These are phyloP conservation scores for Collybiopsis luxurians DNA, from an alignment of 768 basidiomycete genomes.

Conservation along the genomic window DNA sequence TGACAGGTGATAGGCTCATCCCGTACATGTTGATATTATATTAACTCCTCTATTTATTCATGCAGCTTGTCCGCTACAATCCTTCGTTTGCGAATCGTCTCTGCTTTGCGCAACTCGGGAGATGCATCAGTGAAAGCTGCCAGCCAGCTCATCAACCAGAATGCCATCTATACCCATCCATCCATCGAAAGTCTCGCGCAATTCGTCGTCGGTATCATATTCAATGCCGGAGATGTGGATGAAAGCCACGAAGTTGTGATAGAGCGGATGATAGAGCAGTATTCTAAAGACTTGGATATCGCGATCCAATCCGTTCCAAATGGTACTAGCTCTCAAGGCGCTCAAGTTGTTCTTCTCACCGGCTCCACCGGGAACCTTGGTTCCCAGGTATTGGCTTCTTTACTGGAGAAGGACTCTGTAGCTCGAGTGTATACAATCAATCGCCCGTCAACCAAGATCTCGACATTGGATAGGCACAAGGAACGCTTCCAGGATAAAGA, in stretches of 20 bases:
- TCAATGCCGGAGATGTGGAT: not conserved
- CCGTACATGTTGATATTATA: not conserved
- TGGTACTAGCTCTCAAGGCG: not conserved
- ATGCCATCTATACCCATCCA: conserved; percentile 24
- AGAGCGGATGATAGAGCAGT: conserved; percentile 38
- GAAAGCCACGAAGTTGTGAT: conserved; percentile 21
- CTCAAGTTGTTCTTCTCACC: conserved; percentile 31
- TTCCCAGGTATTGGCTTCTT: conserved; percentile 28
- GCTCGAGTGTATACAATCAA: conserved; percentile 2
- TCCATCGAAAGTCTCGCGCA: conserved; percentile 21
- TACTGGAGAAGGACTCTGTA: conserved; percentile 21
- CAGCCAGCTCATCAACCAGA: conserved; percentile 14
- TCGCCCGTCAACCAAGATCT: conserved; percentile 9
- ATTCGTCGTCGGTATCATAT: conserved; percentile 14
- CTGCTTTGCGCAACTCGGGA: conserved; percentile 24
- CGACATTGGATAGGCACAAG: conserved; percentile 16
- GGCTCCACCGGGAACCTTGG: conserved; percentile 41
- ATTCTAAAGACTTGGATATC: conserved; percentile 14
- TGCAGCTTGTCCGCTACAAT: conserved; percentile 21
- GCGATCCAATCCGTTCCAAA: not conserved
- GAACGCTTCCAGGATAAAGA: conserved; percentile 16
- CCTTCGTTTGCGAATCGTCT: conserved; percentile 33
- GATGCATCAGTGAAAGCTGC: conserved; percentile 13
- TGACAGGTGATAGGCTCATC: conserved; percentile 15
- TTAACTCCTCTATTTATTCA: conserved; percentile 11